Conservation (phyloP, 371 early-diverging fungal species). For the Umbelopsis sp. region DNA sequence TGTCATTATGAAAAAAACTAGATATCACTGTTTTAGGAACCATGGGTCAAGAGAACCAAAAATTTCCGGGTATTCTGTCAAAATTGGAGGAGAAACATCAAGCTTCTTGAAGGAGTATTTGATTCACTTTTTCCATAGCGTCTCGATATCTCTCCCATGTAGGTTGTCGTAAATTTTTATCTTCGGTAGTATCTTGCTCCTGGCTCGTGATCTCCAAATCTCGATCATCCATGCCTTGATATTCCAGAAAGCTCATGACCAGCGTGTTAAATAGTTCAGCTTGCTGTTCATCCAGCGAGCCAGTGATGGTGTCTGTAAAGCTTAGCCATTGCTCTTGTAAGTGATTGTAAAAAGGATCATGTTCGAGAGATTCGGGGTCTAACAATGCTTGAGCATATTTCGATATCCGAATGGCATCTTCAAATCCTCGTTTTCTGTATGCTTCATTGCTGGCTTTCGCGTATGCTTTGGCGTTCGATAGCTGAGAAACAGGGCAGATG, state of each 20-base stretch:
- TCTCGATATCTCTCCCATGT: slow-evolving; percentile 1
- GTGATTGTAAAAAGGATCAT: slow-evolving; percentile 28
- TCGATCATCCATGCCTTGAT: slow-evolving; percentile 21
- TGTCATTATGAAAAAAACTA: slow-evolving; percentile 13
- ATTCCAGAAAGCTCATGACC: slow-evolving; percentile 45
- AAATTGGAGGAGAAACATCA: slow-evolving; percentile 5
- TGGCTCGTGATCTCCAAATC: background rate
- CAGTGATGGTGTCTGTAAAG: slow-evolving; percentile 34
- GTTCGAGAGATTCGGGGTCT: slow-evolving; percentile 32
- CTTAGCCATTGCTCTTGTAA: slow-evolving; percentile 42
- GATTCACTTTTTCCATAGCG: background rate
- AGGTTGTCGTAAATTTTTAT: slow-evolving; percentile 12
- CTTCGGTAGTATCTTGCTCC: background rate
- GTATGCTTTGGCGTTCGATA: slow-evolving; percentile 31
- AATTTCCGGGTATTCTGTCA: slow-evolving; percentile 7
- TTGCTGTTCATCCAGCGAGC: slow-evolving; percentile 29
- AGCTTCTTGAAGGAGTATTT: background rate
- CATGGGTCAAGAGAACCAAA: background rate
- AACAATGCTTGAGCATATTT: slow-evolving; percentile 42
- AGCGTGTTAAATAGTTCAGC: slow-evolving; percentile 38
- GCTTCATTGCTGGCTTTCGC: slow-evolving; percentile 36
- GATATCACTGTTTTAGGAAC: background rate
- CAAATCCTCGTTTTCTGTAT: slow-evolving; percentile 40
- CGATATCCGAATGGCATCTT: slow-evolving; percentile 42
- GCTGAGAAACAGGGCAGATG: slow-evolving; percentile 21